Conservation (phyloP, 345 rosid genomes). For the Citrus mangshanensis region DNA sequence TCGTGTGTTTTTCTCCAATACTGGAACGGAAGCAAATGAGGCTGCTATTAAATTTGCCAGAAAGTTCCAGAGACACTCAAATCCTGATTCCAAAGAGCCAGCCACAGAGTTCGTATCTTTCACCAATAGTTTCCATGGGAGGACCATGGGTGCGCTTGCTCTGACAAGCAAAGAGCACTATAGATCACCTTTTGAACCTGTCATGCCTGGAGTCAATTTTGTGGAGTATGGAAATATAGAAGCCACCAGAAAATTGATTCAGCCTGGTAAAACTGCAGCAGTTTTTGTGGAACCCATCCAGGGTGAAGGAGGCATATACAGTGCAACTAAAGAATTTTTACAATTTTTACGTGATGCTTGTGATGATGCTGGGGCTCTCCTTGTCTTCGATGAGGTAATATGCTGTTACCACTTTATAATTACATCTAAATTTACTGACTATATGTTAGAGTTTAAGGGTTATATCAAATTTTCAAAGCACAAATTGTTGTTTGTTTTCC, state of each 20-base stretch:
- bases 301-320: slow-evolving; percentile 92
- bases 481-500: background rate
- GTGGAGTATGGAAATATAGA: slow-evolving; percentile 73
- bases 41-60: slow-evolving; percentile 93
- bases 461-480: background rate
- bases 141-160: slow-evolving; percentile 93
- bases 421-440: background rate
- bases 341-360: slow-evolving; percentile 71
- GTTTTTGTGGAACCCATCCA: slow-evolving; percentile 94
- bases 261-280: slow-evolving; percentile 67
- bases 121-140: slow-evolving; percentile 83
- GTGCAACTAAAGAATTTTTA: slow-evolving; percentile 75
- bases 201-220: slow-evolving; percentile 98
- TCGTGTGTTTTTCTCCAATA: slow-evolving; percentile 77
- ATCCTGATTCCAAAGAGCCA: slow-evolving; percentile 51
- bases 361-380: slow-evolving; percentile 75
- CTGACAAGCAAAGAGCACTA: slow-evolving; percentile 90
- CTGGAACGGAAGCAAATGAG: slow-evolving; percentile 97
- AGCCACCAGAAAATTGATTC: slow-evolving; percentile 53
- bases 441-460: background rate
- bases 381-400: slow-evolving; percentile 88
- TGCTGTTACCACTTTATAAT: background rate
- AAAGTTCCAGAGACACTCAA: slow-evolving; percentile 66
- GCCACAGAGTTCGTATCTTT: slow-evolving; percentile 72
- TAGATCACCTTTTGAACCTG: slow-evolving; percentile 84